These are phyloP conservation scores for Pythium biforme DNA, from an alignment of 352 stramenopile species.

Conservation along the genomic window DNA sequence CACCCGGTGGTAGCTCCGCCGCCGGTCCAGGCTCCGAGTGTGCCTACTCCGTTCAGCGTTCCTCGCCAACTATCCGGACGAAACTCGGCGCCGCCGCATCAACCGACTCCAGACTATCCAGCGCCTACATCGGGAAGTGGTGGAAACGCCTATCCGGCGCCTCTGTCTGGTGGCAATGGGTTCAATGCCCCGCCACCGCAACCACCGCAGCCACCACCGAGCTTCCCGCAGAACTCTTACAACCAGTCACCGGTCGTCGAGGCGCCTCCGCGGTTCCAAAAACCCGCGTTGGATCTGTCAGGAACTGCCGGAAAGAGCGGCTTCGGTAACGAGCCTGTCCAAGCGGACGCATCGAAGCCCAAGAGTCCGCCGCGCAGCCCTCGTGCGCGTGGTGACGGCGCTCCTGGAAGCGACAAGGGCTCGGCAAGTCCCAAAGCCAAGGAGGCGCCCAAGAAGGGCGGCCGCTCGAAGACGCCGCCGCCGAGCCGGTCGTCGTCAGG, in stretches of 20 bases:
- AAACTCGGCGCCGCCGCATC: slow-evolving; percentile 16
- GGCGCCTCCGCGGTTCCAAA: slow-evolving; percentile 32
- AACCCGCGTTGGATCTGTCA: slow-evolving; percentile 46
- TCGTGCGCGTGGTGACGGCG: slow-evolving; percentile 25
- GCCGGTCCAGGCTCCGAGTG: slow-evolving; percentile 1
- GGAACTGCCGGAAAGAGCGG: slow-evolving; percentile 34
- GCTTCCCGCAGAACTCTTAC: slow-evolving; percentile 8
- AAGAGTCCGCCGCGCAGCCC: slow-evolving; percentile 27
- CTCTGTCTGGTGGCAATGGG: slow-evolving; percentile 3
- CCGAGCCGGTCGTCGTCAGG: slow-evolving; percentile 59
- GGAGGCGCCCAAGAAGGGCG: slow-evolving; percentile 48
- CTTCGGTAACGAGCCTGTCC: slow-evolving; percentile 17
- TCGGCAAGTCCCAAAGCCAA: slow-evolving; percentile 66
- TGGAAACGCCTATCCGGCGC: background rate
- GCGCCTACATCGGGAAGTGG: slow-evolving; percentile 21
- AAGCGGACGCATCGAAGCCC: slow-evolving; percentile 8
- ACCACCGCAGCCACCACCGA: background rate
- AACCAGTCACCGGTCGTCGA: background rate
- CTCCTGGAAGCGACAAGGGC: slow-evolving; percentile 70
- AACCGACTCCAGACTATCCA: slow-evolving; percentile 10
- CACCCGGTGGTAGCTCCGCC: background rate
- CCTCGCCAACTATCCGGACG: slow-evolving; percentile 17
- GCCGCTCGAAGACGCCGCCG: slow-evolving; percentile 77
- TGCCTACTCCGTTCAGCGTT: slow-evolving; percentile 18
- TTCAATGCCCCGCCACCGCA: slow-evolving; percentile 4